These are phyloP conservation scores for Plantago major DNA, from an alignment of 257 asterid species.

Conservation along the genomic window DNA sequence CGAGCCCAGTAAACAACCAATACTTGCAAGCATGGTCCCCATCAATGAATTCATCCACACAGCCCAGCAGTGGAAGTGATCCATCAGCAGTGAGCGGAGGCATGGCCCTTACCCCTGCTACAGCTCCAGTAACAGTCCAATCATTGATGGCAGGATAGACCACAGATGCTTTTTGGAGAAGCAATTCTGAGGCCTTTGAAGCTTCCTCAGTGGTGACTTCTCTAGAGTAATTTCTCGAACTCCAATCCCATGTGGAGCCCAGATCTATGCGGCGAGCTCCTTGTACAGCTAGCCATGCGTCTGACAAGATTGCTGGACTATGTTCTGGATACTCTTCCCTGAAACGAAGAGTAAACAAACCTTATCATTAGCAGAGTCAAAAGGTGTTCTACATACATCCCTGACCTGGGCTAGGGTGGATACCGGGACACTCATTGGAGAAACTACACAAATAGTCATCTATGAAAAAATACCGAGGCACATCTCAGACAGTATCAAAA, in stretches of 20 bases:
- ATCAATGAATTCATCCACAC: constrained; percentile 48
- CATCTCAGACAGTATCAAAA: too few relatives aligned
- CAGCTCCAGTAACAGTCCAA: constrained; percentile 55
- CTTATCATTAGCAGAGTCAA: background rate
- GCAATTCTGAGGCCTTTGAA: constrained; percentile 50
- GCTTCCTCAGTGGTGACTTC: constrained; percentile 56
- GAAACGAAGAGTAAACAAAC: constrained; percentile 12
- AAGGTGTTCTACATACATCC: too few relatives aligned
- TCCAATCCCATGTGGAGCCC: constrained; percentile 99
- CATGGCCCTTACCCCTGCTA: constrained; percentile 89
- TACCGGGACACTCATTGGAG: too few relatives aligned
- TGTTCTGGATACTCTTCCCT: constrained; percentile 64
- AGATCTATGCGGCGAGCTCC: constrained; percentile 56
- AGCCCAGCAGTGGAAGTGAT: constrained; percentile 77
- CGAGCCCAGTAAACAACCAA: constrained; percentile 92
- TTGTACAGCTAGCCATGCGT: constrained; percentile 85
- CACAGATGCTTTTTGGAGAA: constrained; percentile 58
- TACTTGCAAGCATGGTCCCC: constrained; percentile 40
- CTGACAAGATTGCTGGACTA: constrained; percentile 81
- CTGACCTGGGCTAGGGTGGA: too few relatives aligned
- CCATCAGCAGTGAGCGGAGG: constrained; percentile 76
- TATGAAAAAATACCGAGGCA: too few relatives aligned
- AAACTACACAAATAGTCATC: too few relatives aligned
- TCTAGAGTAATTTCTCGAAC: constrained; percentile 57
- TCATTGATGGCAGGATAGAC: constrained; percentile 61